Percentiles rank a stretch among this genome's conserved stretches.
phyloP scores from a whole-genome alignment of 768 basidiomycete genomes.

The Boletus sensibilis region DNA sequence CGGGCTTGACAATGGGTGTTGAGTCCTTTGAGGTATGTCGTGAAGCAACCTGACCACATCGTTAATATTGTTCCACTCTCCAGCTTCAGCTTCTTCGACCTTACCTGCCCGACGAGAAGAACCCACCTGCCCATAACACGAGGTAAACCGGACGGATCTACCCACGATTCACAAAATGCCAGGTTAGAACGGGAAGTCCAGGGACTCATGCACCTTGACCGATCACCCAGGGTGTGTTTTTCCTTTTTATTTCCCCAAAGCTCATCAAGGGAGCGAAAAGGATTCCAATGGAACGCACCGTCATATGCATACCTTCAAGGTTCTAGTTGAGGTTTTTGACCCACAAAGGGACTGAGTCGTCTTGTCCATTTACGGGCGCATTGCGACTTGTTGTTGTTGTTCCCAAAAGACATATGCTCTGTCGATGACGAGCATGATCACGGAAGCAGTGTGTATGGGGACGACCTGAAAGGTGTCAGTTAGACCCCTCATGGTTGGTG shows the following conservation, averaged over 20 bases:
- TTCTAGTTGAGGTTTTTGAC: background rate
- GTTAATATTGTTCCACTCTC: background rate
- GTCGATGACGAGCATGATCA: background rate
- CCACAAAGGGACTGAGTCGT: background rate
- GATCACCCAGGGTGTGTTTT: background rate
- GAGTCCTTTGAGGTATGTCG: background rate
- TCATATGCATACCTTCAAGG: background rate
- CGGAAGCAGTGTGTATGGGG: background rate
- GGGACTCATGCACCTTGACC: background rate
- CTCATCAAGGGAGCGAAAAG: background rate
- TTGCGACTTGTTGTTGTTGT: background rate
- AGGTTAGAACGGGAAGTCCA: background rate
- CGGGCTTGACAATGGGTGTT: background rate
- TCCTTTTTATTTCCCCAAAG: background rate
- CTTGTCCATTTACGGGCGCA: background rate
- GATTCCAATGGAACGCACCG: background rate
- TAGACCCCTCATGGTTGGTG: background rate
- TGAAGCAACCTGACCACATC: background rate
- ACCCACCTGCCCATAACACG: slow-evolving; percentile 2
- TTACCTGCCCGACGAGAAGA: background rate
- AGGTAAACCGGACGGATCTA: slow-evolving; percentile 19
- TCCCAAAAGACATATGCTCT: background rate
- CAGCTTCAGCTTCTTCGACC: background rate
- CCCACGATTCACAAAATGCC: background rate
- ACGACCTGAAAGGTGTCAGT: background rate